Evolutionary conservation across 192 early-diverging fungal species (phyloP).

Genomic region (Bifiguratus adelaidae): DNA sequence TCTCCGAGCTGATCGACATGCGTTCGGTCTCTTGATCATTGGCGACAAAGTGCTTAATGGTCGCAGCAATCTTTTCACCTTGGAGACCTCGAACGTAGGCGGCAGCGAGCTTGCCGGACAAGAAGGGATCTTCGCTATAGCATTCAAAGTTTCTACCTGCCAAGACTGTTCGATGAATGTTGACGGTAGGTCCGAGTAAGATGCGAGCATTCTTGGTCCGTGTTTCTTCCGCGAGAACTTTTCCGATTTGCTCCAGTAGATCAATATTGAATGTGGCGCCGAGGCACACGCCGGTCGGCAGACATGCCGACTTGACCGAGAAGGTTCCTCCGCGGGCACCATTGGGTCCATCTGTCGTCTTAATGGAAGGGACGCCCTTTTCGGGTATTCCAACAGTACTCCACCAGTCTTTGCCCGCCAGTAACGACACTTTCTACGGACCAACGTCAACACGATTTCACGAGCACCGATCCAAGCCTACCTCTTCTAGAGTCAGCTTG

Average conservation of each 20-base stretch:
- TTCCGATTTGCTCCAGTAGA: neutral
- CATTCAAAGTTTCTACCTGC: slow-evolving; percentile 7
- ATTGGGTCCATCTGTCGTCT: slow-evolving; percentile 3
- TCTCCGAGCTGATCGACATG: neutral
- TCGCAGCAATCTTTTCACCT: slow-evolving; percentile 33
- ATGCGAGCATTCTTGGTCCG: slow-evolving; percentile 2
- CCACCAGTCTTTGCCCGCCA: slow-evolving; percentile 2
- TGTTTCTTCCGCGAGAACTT: neutral
- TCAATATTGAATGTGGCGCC: slow-evolving; percentile 2
- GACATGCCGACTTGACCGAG: neutral
- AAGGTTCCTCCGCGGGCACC: slow-evolving; percentile 2
- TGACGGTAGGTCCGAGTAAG: slow-evolving; percentile 3
- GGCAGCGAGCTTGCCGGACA: slow-evolving; percentile 30
- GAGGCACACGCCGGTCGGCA: slow-evolving; percentile 2
- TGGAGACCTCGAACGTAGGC: slow-evolving; percentile 39
- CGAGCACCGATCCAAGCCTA: too few species aligned
- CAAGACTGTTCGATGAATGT: slow-evolving; percentile 2
- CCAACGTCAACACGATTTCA: too few species aligned
- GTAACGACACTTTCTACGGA: slow-evolving; percentile 1
- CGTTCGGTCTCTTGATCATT: slow-evolving; percentile 12
- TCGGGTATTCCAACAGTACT: neutral
- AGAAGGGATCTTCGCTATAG: slow-evolving; percentile 30
- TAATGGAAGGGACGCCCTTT: neutral
- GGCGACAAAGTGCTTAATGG: slow-evolving; percentile 50
- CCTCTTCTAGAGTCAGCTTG: too few species aligned